Evolutionary conservation across 768 basidiomycete genomes (phyloP).

Genomic region (Cystobasidiopsis lactophilus): DNA sequence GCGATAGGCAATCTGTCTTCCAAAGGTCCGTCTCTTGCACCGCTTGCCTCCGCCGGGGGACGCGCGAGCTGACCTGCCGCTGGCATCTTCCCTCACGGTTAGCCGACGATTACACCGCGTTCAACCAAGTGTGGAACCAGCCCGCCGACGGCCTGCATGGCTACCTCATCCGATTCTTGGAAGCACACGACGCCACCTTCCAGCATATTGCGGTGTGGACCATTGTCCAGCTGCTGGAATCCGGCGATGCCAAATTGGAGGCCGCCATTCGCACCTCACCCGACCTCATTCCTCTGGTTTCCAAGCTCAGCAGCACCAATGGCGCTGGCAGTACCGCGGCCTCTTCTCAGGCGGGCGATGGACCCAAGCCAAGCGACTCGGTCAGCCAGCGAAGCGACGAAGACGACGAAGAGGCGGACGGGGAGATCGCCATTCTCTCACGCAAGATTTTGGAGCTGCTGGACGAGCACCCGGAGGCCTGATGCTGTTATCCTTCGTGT

Average conservation of each 20-base stretch:
- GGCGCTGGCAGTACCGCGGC: slow-evolving; percentile 28
- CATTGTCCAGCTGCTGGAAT: slow-evolving; percentile 87
- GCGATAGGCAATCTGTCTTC: slow-evolving; percentile 94
- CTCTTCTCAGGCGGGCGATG: slow-evolving; percentile 10
- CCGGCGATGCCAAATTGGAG: slow-evolving; percentile 75
- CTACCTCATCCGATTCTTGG: slow-evolving; percentile 83
- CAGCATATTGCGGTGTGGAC: slow-evolving; percentile 99
- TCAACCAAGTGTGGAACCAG: slow-evolving; percentile 94
- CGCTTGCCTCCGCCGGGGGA: not conserved
- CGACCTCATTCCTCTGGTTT: slow-evolving; percentile 64
- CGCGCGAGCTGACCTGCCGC: not conserved
- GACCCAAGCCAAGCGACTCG: slow-evolving; percentile 8
- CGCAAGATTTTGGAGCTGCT: not conserved
- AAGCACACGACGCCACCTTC: slow-evolving; percentile 85
- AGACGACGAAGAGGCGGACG: slow-evolving; percentile 7
- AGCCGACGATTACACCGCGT: slow-evolving; percentile 67
- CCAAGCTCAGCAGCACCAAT: slow-evolving; percentile 34
- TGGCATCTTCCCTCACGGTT: too few species aligned
- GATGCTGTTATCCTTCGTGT: too few species aligned
- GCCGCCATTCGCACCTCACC: slow-evolving; percentile 71
- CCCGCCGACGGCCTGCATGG: slow-evolving; percentile 92
- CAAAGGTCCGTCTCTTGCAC: slow-evolving; percentile 40
- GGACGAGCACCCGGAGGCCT: not conserved
- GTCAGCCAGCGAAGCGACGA: slow-evolving; percentile 3
- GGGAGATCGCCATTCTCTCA: slow-evolving; percentile 1